These are phyloP conservation scores for Prunus mongolica DNA, from an alignment of 306 rosid genomes.

Conservation along the genomic window DNA sequence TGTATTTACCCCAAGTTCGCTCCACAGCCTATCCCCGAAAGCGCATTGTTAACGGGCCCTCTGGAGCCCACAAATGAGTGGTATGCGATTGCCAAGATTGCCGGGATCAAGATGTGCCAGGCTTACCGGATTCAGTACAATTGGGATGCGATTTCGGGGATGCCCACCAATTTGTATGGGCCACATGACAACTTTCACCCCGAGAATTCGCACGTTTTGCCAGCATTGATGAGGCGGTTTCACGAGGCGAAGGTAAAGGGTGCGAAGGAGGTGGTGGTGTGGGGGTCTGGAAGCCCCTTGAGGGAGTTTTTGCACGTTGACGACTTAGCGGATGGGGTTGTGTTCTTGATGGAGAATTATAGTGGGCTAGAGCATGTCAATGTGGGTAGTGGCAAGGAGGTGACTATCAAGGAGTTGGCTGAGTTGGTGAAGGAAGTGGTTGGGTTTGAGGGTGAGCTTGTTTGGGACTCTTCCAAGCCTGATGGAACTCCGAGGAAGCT, in stretches of 20 bases:
- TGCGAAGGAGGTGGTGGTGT: conserved; percentile 86
- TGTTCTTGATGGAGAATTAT: conserved; percentile 72
- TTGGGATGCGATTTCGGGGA: conserved; percentile 94
- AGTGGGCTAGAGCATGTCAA: conserved; percentile 78
- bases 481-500: conserved; percentile 97
- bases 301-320: conserved; percentile 95
- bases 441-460: conserved; percentile 79
- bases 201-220: conserved; percentile 87
- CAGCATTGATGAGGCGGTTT: conserved; percentile 89
- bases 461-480: conserved; percentile 87
- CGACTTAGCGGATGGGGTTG: conserved; percentile 75
- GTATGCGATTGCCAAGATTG: conserved; percentile 94
- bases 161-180: conserved; percentile 93
- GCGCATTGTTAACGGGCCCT: conserved; percentile 73
- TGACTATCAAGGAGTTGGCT: conserved; percentile 81
- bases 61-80: conserved; percentile 97
- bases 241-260: conserved; percentile 81
- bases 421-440: conserved; percentile 89
- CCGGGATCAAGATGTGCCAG: conserved; percentile 96
- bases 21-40: conserved; percentile 87
- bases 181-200: conserved; percentile 85
- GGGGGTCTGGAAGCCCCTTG: conserved; percentile 94
- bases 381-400: conserved; percentile 93
- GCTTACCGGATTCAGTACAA: conserved; percentile 77
- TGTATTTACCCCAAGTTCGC: conserved; percentile 96